Evolutionary conservation across 78 protist genomes (phyloP).

Genomic region (Chrysochromulina parva): DNA sequence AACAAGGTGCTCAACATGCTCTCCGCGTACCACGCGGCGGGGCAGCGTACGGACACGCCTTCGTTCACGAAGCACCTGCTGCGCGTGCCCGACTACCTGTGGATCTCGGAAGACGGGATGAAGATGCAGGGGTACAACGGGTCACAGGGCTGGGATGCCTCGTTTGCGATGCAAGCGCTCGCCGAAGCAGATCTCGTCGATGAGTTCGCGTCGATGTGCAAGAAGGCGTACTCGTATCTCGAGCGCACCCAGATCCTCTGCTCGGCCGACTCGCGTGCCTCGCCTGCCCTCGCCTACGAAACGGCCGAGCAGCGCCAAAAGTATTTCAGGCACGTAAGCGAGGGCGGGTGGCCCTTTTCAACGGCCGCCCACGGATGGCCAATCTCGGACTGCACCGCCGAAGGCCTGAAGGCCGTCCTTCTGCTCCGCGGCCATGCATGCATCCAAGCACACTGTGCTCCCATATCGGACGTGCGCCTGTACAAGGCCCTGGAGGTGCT

Average conservation of each 20-base stretch:
- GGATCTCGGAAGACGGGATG: constrained; percentile 65
- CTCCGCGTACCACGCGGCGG: constrained; percentile 57
- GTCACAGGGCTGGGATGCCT: constrained; percentile 94
- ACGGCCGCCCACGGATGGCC: constrained; percentile 90
- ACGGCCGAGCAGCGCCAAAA: neutral
- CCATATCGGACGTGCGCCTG: constrained; percentile 55
- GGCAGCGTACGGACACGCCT: constrained; percentile 16
- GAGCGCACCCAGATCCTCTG: constrained; percentile 71
- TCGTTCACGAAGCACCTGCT: constrained; percentile 66
- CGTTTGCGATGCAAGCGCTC: constrained; percentile 83
- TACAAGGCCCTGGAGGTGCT: constrained; percentile 84
- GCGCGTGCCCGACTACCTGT: constrained; percentile 86
- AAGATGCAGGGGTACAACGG: constrained; percentile 89
- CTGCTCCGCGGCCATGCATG: constrained; percentile 33
- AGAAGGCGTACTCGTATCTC: constrained; percentile 65
- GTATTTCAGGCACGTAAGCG: neutral
- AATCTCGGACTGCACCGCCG: constrained; percentile 92
- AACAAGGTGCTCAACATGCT: constrained; percentile 79
- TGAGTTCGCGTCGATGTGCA: constrained; percentile 43
- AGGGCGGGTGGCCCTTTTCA: constrained; percentile 93
- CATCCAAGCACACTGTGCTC: neutral
- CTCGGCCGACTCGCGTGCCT: neutral
- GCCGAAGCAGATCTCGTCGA: constrained; percentile 20
- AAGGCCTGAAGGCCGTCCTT: constrained; percentile 78
- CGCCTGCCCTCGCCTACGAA: neutral